Conservation (phyloP, 768 basidiomycete species). For the Lentinula detonsa region DNA sequence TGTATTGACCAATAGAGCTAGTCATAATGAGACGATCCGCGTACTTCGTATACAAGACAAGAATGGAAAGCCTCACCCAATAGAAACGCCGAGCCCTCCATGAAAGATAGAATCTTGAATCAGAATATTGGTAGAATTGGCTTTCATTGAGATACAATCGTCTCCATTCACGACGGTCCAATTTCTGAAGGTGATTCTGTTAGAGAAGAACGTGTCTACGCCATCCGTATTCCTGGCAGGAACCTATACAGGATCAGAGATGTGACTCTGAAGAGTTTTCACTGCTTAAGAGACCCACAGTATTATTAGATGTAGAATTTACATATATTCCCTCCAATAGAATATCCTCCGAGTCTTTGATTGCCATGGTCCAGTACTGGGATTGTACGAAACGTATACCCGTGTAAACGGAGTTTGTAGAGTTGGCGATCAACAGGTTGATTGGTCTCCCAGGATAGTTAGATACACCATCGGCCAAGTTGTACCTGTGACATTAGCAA, state of each 20-base stretch:
- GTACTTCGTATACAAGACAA: neutral
- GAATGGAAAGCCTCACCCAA: constrained; percentile 16
- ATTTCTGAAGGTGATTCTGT: constrained; percentile 30
- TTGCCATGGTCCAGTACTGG: constrained; percentile 35
- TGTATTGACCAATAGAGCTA: constrained; percentile 23
- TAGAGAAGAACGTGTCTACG: constrained; percentile 28
- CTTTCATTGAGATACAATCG: constrained; percentile 32
- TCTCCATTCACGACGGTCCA: constrained; percentile 33
- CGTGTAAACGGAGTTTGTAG: constrained; percentile 26
- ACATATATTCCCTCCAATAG: constrained; percentile 31
- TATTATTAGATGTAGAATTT: constrained; percentile 29
- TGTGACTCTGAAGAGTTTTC: neutral
- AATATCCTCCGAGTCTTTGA: constrained; percentile 27
- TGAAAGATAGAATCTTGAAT: constrained; percentile 31
- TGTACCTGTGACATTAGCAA: constrained; percentile 21
- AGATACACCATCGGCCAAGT: constrained; percentile 27
- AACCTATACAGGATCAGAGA: constrained; percentile 9
- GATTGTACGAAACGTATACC: constrained; percentile 33
- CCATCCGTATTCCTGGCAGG: constrained; percentile 32
- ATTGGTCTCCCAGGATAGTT: constrained; percentile 32
- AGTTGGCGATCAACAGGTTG: constrained; percentile 27
- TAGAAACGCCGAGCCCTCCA: constrained; percentile 32
- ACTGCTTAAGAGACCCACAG: constrained; percentile 10
- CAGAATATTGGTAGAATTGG: constrained; percentile 34
- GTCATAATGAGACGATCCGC: neutral